These are phyloP conservation scores for Penicillium samsonianum DNA, from an alignment of 495 filamentous ascomycete genomes.

Conservation along the genomic window DNA sequence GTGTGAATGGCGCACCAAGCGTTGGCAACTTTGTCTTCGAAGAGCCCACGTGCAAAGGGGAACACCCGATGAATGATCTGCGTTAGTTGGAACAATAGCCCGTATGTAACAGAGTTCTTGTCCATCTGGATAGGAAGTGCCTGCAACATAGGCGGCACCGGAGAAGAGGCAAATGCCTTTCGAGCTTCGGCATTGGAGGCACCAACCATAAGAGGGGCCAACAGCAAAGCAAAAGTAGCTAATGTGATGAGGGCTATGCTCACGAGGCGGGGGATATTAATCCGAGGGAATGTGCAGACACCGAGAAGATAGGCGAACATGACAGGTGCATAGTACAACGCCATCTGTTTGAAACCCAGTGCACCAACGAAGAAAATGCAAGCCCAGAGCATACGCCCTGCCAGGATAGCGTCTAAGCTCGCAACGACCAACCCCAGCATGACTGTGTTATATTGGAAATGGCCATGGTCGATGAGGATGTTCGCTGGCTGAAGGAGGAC, in stretches of 20 bases:
- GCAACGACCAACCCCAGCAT: slow-evolving; percentile 91
- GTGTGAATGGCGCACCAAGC: slow-evolving; percentile 94
- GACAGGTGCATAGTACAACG: slow-evolving; percentile 90
- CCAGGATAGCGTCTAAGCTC: slow-evolving; percentile 83
- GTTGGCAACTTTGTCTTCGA: slow-evolving; percentile 98
- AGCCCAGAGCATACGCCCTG: slow-evolving; percentile 81
- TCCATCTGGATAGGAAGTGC: slow-evolving; percentile 60
- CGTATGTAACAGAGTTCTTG: slow-evolving; percentile 66
- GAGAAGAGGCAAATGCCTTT: slow-evolving; percentile 40
- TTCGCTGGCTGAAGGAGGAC: slow-evolving; percentile 90
- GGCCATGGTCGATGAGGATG: slow-evolving; percentile 94
- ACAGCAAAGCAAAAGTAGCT: slow-evolving; percentile 70
- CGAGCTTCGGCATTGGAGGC: slow-evolving; percentile 34
- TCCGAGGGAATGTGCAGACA: slow-evolving; percentile 72
- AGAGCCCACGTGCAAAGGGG: slow-evolving; percentile 89
- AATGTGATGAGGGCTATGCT: slow-evolving; percentile 72
- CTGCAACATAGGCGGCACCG: slow-evolving; percentile 58
- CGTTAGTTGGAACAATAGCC: slow-evolving; percentile 68
- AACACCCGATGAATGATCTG: slow-evolving; percentile 90
- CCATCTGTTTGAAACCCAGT: slow-evolving; percentile 98
- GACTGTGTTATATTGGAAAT: slow-evolving; percentile 98
- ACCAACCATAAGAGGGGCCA: slow-evolving; percentile 72
- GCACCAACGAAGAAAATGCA: slow-evolving; percentile 93
- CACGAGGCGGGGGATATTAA: slow-evolving; percentile 69
- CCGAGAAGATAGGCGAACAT: slow-evolving; percentile 92